Base-by-base conservation (phyloP, 2,329 filamentous ascomycete genomes). In the Trichoderma sp. region DNA sequence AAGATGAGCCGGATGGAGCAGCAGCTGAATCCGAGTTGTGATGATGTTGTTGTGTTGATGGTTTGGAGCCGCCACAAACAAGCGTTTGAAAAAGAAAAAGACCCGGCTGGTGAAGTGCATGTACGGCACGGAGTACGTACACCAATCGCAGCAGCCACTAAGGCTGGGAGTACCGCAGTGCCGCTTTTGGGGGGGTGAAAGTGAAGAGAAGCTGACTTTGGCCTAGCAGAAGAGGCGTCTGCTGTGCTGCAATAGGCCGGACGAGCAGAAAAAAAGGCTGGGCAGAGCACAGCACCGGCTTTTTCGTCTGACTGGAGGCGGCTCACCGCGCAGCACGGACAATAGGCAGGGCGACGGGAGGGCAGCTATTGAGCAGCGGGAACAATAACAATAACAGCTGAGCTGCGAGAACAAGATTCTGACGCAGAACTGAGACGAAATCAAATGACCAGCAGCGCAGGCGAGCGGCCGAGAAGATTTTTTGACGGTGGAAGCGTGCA, bases 11-110 rank as follows among this genome's bases (percentile, higher is more conserved):
- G 17, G 35, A 35, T 15, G 64, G 35, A 13, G 35, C 54, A 56
- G 54, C 15, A 45, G 67, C 17, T 29, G 17, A 22, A 5, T 45
- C 9, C n/a, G 61, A 12, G 19, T 7, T 37, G 9, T 22, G 54
- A 15, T 53, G 19, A 15, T 53, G 19, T 32, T 22, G 60, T 37
- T 35, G 42, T 66, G 63, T 54, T 66, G 67, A 68, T 68, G 61
- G 54, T 25, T 56, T 67, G 61, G 42, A 65, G 65, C 59, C 35
- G 65, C 57, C 65, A 67, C 59, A 63, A 53, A 65, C 60, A 57
- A 42, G 61, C 65, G 67, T 68, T 66, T 68, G 67, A 68, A 64
- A 66, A 54, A 50, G 58, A 68, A 68, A 68, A 68, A 35, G 67
- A 39, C 19, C 48, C 37, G 60, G 60, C 34, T 66, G 67, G 67